These are phyloP conservation scores for Xerocomellus chrysenteron DNA, from an alignment of 768 basidiomycete species.

Conservation along the genomic window DNA sequence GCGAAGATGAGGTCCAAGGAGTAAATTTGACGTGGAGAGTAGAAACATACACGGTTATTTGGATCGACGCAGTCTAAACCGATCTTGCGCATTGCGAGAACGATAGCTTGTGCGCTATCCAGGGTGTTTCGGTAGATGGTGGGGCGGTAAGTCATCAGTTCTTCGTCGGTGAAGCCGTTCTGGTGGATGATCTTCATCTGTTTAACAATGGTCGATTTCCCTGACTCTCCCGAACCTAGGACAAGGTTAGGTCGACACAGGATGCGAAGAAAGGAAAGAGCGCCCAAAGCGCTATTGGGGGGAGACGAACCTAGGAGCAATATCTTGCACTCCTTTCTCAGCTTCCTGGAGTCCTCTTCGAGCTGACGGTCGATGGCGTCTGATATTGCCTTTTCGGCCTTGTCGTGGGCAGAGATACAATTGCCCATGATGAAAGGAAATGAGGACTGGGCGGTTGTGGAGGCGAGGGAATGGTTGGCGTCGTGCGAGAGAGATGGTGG, in stretches of 20 bases:
- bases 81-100: conserved; percentile 84
- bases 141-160: conserved; percentile 72
- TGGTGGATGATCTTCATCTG: conserved; percentile 99
- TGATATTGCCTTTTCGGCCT: conserved; percentile 58
- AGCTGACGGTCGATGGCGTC: conserved; percentile 80
- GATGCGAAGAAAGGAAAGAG: conserved; percentile 3
- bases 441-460: background rate
- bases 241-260: background rate
- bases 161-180: conserved; percentile 78
- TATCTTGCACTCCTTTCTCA: conserved; percentile 90
- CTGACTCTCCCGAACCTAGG: conserved; percentile 92
- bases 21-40: rapidly evolving
- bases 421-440: conserved; percentile 54
- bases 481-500: background rate
- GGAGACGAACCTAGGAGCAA: conserved; percentile 73
- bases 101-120: conserved; percentile 84
- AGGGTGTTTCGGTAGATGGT: conserved; percentile 85
- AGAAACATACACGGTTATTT: conserved; percentile 49
- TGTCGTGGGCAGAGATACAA: conserved; percentile 58
- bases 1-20: conserved; percentile 10
- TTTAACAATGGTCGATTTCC: conserved; percentile 95
- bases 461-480: background rate
- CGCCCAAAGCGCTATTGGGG: conserved; percentile 2
- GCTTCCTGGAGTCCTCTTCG: conserved; percentile 81
- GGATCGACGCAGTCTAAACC: conserved; percentile 73